Evolutionary conservation across 257 asterid species (phyloP), one percentile per base, ranked within the genome.

Genomic region (Nicotiana benthamiana): DNA sequence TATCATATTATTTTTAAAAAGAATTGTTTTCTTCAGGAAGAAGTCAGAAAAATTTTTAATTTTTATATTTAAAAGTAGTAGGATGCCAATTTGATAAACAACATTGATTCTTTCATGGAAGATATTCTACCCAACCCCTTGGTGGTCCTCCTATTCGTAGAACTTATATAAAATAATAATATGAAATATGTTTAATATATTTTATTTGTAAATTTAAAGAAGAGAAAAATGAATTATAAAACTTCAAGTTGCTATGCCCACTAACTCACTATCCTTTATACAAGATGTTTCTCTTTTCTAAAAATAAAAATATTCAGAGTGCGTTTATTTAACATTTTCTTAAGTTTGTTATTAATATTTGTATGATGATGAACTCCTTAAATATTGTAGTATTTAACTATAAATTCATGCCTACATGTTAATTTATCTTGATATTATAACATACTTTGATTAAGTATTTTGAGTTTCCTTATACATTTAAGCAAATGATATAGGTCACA

Each of bases 1-100:
- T 24, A 60, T 36, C 17, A 60, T 24, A 36, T 77, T 77, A 77
- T 59, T 34, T 77, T 8, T n/a, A 34, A 36, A 8, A 32, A 15
- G n/a, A n/a, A 36, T 9, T 32, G 59, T 26, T 77, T 77, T 59
- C 81, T 77, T 77, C 72, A 59, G 57, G 68, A 46, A 77, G 34
- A 57, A 77, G 74, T 59, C 72, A 77, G 18, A 77, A 59, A 34
- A 77, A 5, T 24, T 72, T 75, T 52, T 75, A 6, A 18, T 75
- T 59, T 59, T 57, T 70, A 22, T 77, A 34, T 60, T 24, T 59
- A 32, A 54, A 77, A 36, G 68, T 77, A 30, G 70, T 77, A n/a
- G 72, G 72, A 77, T 77, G 56, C 72, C 54, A 32, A 54, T 57
- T 57, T 56, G 65, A 32, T 63, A 56, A 61, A 13, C 81, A 56